Percentiles rank a stretch among this genome's conserved stretches.
Conservation (phyloP, 306 rosid species). For the Fragaria nilgerrensis region DNA sequence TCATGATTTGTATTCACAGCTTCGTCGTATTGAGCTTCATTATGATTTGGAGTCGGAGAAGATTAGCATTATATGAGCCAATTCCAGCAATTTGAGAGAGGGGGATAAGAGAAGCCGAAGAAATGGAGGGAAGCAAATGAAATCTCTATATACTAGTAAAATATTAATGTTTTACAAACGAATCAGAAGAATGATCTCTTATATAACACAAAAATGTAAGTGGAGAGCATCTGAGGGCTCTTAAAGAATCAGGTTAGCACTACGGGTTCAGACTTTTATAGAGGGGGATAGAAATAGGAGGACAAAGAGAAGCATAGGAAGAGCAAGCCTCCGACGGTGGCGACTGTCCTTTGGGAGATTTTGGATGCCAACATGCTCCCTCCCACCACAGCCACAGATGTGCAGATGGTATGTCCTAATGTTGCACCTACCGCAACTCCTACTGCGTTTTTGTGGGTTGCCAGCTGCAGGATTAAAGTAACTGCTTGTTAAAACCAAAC, state of each 20-base stretch:
- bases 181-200: slow-evolving; percentile 1
- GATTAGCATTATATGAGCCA: neutral
- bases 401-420: slow-evolving; percentile 93
- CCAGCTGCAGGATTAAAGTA: slow-evolving; percentile 57
- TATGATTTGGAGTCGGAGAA: neutral
- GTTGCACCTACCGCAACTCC: slow-evolving; percentile 96
- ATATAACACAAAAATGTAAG: slow-evolving; percentile 1
- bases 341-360: slow-evolving; percentile 96
- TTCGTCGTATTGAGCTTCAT: neutral
- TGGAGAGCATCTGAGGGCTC: slow-evolving; percentile 24
- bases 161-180: slow-evolving; percentile 17
- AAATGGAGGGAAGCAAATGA: neutral
- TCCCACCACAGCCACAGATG: slow-evolving; percentile 92
- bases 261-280: slow-evolving; percentile 42
- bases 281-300: slow-evolving; percentile 92
- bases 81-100: neutral
- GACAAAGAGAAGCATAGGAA: slow-evolving; percentile 91
- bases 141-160: neutral
- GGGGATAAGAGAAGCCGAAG: neutral
- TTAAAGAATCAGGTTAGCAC: slow-evolving; percentile 33
- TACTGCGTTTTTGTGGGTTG: slow-evolving; percentile 92
- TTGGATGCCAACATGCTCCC: slow-evolving; percentile 97
- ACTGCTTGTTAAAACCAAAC: slow-evolving; percentile 1
- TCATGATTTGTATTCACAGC: neutral
- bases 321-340: slow-evolving; percentile 95